Evolutionary conservation across 2,329 filamentous ascomycete genomes (phyloP).

Genomic region (Ustilaginoidea virens): DNA sequence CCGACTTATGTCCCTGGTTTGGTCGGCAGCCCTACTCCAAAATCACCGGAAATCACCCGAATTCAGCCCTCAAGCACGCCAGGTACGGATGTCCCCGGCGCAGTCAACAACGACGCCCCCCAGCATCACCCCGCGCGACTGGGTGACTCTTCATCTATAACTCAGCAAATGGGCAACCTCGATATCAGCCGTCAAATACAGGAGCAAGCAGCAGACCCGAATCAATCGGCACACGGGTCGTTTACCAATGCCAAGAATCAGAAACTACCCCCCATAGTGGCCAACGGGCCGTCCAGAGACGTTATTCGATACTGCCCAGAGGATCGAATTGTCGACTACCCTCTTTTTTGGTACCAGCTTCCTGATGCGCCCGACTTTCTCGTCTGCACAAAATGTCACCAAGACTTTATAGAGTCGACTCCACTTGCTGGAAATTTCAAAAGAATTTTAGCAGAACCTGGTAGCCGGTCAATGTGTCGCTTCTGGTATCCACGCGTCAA

Average conservation of each 20-base stretch:
- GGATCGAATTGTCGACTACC: conserved; percentile 12
- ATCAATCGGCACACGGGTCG: too few species aligned
- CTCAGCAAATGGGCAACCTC: conserved; percentile 1
- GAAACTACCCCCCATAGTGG: conserved; percentile 6
- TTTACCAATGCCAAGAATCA: background rate
- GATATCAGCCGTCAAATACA: background rate
- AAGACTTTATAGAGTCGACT: conserved; percentile 19
- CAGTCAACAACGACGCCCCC: background rate
- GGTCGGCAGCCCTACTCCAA: too few species aligned
- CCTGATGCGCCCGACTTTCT: conserved; percentile 14
- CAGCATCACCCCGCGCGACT: background rate
- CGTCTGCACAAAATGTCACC: conserved; percentile 26
- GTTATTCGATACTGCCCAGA: conserved; percentile 15
- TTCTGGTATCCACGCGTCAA: conserved; percentile 18
- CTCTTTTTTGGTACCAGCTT: conserved; percentile 17
- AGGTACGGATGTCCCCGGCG: background rate
- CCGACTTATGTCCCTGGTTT: too few species aligned
- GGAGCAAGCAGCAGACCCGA: background rate
- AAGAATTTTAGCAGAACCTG: conserved; percentile 10
- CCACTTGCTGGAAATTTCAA: conserved; percentile 15
- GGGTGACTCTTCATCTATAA: background rate
- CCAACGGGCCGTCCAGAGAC: conserved; percentile 10
- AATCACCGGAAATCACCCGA: too few species aligned
- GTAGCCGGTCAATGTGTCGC: conserved; percentile 14
- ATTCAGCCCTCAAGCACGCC: too few species aligned